Evolutionary conservation across 202 grass and related monocot genomes (phyloP).

Genomic region (Digitaria exilis): DNA sequence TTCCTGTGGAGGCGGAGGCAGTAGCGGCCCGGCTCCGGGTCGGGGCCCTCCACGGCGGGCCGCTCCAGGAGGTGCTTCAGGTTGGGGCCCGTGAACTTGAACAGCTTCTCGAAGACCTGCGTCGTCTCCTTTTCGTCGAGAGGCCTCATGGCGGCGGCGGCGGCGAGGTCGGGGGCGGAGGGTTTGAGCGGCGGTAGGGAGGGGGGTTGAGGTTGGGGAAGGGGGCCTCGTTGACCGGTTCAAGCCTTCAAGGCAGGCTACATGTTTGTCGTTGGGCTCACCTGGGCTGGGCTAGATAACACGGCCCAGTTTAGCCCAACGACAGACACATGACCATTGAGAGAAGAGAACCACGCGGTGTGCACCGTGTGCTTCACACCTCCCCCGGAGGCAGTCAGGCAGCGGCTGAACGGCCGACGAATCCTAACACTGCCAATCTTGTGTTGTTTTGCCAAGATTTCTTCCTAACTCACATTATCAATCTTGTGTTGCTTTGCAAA

Average conservation of each 20-base stretch:
- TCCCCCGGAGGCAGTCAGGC: too few relatives aligned
- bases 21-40: constrained; percentile 58
- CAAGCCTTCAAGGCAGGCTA: background rate
- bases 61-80: constrained; percentile 84
- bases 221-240: too few relatives aligned
- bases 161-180: background rate
- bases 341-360: too few relatives aligned
- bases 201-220: background rate
- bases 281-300: background rate
- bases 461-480: too few relatives aligned
- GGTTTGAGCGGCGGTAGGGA: background rate
- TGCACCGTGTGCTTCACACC: too few relatives aligned
- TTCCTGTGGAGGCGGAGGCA: constrained; percentile 92
- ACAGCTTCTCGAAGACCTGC: constrained; percentile 89
- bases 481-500: too few relatives aligned
- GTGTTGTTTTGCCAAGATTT: too few relatives aligned
- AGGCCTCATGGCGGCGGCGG: constrained; percentile 53
- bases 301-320: background rate
- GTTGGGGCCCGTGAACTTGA: constrained; percentile 90
- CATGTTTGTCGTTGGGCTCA: background rate
- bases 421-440: too few relatives aligned
- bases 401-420: too few relatives aligned
- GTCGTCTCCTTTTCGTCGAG: constrained; percentile 96
- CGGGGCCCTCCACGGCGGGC: constrained; percentile 60
- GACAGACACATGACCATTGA: too few relatives aligned